Percentiles rank a stretch among this genome's conserved stretches.
Conservation (phyloP, 169 alveolate species). For the Cryptosporidium canis region DNA sequence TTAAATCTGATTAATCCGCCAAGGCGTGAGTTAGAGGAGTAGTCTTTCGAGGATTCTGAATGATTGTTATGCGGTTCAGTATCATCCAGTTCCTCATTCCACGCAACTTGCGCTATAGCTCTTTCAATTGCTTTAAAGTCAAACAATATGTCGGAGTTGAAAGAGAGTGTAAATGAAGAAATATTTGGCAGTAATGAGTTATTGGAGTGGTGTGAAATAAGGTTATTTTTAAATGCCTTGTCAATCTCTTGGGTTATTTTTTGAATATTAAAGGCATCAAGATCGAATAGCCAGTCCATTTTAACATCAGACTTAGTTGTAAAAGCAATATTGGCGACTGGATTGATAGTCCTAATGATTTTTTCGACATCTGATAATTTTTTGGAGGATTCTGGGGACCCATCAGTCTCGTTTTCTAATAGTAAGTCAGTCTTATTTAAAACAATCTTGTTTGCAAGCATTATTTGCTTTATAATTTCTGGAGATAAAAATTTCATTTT, state of each 20-base stretch:
- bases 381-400: neutral
- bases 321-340: constrained; percentile 11
- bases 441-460: constrained; percentile 83
- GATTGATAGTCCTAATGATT: constrained; percentile 55
- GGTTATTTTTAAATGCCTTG: constrained; percentile 2
- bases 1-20: constrained; percentile 73
- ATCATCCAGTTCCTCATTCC: neutral
- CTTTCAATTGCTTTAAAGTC: constrained; percentile 13
- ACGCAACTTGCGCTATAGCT: constrained; percentile 29
- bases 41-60: neutral
- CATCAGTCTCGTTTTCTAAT: neutral
- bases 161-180: constrained; percentile 4
- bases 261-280: constrained; percentile 38
- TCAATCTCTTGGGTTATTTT: constrained; percentile 26
- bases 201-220: neutral
- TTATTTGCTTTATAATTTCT: constrained; percentile 77
- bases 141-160: neutral
- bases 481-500: constrained; percentile 13
- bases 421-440: constrained; percentile 81
- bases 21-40: neutral
- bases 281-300: constrained; percentile 65
- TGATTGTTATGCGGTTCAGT: neutral
- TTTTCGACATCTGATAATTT: neutral
- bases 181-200: neutral
- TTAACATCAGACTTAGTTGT: constrained; percentile 27